A percentile compares a stretch with the other conserved stretches of the same genome.
phyloP scores from a whole-genome alignment of 495 filamentous ascomycete genomes.

The Lepraria neglecta region DNA sequence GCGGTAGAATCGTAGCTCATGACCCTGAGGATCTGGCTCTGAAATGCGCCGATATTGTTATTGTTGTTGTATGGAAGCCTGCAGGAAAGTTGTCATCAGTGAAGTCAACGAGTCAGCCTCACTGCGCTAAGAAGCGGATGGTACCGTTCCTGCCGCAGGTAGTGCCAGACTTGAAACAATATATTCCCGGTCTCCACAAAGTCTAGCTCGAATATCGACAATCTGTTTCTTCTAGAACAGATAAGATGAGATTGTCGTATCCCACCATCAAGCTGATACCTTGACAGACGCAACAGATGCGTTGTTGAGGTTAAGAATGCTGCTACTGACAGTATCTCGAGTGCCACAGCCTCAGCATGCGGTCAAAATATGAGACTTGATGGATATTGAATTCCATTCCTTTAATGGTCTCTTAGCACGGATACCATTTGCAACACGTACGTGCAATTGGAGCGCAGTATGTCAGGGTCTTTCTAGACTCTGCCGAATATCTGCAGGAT shows the following conservation, averaged over 20 bases:
- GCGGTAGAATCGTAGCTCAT: conserved; percentile 56
- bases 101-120: neutral
- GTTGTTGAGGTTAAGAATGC: neutral
- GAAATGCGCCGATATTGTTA: conserved; percentile 40
- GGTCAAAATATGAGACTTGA: too few species aligned
- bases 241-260: neutral
- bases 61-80: conserved; percentile 4
- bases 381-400: too few species aligned
- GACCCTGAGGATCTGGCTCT: neutral
- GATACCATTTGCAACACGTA: too few species aligned
- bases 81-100: neutral
- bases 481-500: too few species aligned
- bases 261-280: neutral
- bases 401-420: too few species aligned
- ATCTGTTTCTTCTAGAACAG: neutral
- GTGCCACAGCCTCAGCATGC: neutral
- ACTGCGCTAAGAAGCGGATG: neutral
- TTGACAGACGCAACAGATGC: neutral
- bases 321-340: neutral
- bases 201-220: neutral
- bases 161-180: neutral
- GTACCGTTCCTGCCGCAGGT: neutral
- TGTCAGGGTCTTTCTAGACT: too few species aligned
- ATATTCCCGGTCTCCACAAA: neutral
- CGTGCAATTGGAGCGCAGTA: too few species aligned